phyloP scores from a whole-genome alignment of 2,329 filamentous ascomycete genomes.

The Sclerotinia glacialis region DNA sequence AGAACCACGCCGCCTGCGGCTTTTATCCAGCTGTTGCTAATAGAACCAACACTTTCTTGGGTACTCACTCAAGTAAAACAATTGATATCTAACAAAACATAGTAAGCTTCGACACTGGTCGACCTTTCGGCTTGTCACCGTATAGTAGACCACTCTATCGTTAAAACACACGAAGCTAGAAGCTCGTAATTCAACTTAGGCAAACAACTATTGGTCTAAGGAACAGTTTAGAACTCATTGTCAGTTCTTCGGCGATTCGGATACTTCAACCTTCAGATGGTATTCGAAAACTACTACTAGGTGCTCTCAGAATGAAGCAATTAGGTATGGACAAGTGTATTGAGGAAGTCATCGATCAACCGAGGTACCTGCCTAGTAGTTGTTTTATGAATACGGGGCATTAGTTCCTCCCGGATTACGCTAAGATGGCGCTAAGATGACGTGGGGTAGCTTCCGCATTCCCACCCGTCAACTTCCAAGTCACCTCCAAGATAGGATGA shows the following conservation, averaged over 20 bases:
- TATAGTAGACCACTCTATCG: not conserved
- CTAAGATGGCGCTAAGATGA: not conserved
- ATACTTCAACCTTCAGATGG: not conserved
- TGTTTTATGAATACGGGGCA: not conserved
- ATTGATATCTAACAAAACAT: not conserved
- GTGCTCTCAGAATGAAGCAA: not conserved
- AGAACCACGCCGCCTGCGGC: not conserved
- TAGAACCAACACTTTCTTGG: not conserved
- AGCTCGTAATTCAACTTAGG: not conserved
- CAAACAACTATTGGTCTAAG: not conserved
- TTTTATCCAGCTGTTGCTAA: not conserved
- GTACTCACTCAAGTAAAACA: not conserved
- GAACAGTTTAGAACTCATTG: not conserved
- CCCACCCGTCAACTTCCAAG: conserved; percentile 15
- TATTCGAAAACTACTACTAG: not conserved
- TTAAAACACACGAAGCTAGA: not conserved
- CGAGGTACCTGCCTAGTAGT: not conserved
- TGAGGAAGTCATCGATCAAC: not conserved
- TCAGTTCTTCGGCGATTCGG: not conserved
- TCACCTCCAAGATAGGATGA: conserved; percentile 18
- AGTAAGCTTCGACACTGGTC: not conserved
- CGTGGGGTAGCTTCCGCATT: conserved; percentile 2
- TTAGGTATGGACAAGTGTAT: not conserved
- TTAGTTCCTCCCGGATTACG: not conserved
- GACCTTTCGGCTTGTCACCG: not conserved